These are phyloP conservation scores for Hypoxylon fragiforme DNA, from an alignment of 495 filamentous ascomycete genomes.

Conservation along the genomic window DNA sequence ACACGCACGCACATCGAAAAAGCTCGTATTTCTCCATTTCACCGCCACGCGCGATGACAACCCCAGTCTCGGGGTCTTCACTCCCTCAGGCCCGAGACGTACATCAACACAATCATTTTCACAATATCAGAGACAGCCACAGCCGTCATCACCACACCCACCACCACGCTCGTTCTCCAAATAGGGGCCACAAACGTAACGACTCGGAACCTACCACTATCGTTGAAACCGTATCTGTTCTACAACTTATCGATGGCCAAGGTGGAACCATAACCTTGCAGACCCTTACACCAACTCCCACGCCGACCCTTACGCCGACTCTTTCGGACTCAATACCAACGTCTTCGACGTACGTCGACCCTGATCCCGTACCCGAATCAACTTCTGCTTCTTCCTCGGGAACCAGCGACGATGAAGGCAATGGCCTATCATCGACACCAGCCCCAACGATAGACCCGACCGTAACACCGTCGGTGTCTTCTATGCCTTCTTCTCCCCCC, in stretches of 20 bases:
- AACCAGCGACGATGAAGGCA: conserved; percentile 31
- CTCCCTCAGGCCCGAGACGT: conserved; percentile 56
- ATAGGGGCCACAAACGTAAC: conserved; percentile 35
- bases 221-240: conserved; percentile 53
- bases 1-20: conserved; percentile 32
- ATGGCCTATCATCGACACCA: conserved; percentile 23
- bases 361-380: conserved; percentile 10
- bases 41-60: conserved; percentile 53
- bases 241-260: conserved; percentile 52
- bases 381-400: conserved; percentile 9
- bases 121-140: conserved; percentile 36
- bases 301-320: neutral
- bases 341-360: conserved; percentile 12
- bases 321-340: conserved; percentile 31
- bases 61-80: conserved; percentile 54
- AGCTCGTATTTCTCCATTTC: conserved; percentile 43
- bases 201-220: conserved; percentile 44
- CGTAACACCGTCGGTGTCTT: conserved; percentile 39
- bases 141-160: conserved; percentile 37
- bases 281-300: conserved; percentile 18
- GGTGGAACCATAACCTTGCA: conserved; percentile 46
- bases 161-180: conserved; percentile 44
- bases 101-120: conserved; percentile 41
- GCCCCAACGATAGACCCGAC: conserved; percentile 37
- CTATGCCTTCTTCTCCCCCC: conserved; percentile 42